Conservation (phyloP, 1,284 basidiomycete genomes). For the Dichomitus squalens region DNA sequence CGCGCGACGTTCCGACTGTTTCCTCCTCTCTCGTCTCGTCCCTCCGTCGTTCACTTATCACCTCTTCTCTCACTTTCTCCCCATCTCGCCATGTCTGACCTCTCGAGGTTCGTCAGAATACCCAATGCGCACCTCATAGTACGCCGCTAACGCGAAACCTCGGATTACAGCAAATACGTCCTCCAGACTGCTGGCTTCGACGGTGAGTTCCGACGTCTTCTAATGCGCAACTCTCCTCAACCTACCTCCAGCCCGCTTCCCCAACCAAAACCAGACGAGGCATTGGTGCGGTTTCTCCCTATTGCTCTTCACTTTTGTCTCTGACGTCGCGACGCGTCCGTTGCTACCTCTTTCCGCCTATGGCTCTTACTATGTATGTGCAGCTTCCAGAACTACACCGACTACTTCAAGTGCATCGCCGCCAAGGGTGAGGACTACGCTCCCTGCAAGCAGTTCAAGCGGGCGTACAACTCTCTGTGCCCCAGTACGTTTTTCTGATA, state of each 20-base stretch:
- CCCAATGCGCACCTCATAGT: conserved; percentile 8
- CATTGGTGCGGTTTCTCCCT: conserved; percentile 71
- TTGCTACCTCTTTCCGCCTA: background rate
- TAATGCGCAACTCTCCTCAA: background rate
- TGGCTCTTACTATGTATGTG: background rate
- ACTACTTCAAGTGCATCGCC: conserved; percentile 97
- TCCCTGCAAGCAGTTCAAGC: conserved; percentile 99
- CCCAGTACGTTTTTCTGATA: conserved; percentile 75
- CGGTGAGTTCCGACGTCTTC: conserved; percentile 47
- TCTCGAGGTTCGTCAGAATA: conserved; percentile 50
- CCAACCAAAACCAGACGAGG: conserved; percentile 93
- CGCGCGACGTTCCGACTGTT: conserved; percentile 21
- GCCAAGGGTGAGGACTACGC: conserved; percentile 98
- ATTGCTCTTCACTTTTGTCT: background rate
- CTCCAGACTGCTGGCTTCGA: conserved; percentile 89
- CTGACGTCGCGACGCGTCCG: conserved; percentile 1
- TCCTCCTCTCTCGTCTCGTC: conserved; percentile 7
- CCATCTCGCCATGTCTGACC: conserved; percentile 61
- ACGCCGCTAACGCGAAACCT: conserved; percentile 9
- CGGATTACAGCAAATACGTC: conserved; percentile 67
- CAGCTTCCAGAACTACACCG: conserved; percentile 95
- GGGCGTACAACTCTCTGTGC: conserved; percentile 95
- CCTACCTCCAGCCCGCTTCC: conserved; percentile 76
- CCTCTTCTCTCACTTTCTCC: conserved; percentile 15
- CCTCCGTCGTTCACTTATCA: conserved; percentile 3